These are phyloP conservation scores for Leccinum barrowsii DNA, from an alignment of 768 basidiomycete species.

Conservation along the genomic window DNA sequence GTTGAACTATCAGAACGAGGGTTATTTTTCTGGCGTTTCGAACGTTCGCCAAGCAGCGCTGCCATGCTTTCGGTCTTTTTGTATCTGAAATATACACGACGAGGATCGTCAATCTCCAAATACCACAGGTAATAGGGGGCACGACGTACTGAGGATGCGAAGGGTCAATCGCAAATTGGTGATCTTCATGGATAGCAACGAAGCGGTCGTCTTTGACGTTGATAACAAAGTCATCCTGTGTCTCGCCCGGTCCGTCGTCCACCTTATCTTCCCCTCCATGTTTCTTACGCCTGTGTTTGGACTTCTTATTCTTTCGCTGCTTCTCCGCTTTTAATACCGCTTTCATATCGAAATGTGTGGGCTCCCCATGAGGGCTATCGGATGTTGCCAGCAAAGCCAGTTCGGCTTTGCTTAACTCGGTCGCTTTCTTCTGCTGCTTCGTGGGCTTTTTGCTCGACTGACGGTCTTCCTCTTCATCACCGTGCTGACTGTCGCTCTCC, in stretches of 20 bases:
- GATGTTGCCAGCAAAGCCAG: conserved; percentile 59
- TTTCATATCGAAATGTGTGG: conserved; percentile 87
- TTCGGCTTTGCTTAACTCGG: conserved; percentile 45
- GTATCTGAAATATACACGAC: conserved; percentile 50
- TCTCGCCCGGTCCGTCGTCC: conserved; percentile 54
- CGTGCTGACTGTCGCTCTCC: conserved; percentile 26
- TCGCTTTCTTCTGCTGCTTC: conserved; percentile 14
- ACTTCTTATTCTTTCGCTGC: conserved; percentile 40
- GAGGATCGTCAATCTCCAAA: not conserved
- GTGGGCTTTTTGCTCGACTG: conserved; percentile 24
- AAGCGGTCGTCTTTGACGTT: conserved; percentile 88
- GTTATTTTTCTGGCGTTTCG: conserved; percentile 51
- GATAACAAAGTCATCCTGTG: conserved; percentile 78
- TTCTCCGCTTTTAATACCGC: conserved; percentile 87
- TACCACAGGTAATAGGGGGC: not conserved
- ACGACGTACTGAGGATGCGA: conserved; percentile 84
- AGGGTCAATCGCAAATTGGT: conserved; percentile 93
- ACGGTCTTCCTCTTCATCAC: conserved; percentile 27
- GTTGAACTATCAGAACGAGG: not conserved
- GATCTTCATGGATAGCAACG: conserved; percentile 81
- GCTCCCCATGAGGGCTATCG: conserved; percentile 50
- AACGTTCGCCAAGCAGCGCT: conserved; percentile 79
- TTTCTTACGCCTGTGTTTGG: conserved; percentile 30
- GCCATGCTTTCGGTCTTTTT: conserved; percentile 92
- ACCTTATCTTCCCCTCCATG: conserved; percentile 25